These are phyloP conservation scores for Lactarius evosmus DNA, from an alignment of 768 basidiomycete species.

Conservation along the genomic window DNA sequence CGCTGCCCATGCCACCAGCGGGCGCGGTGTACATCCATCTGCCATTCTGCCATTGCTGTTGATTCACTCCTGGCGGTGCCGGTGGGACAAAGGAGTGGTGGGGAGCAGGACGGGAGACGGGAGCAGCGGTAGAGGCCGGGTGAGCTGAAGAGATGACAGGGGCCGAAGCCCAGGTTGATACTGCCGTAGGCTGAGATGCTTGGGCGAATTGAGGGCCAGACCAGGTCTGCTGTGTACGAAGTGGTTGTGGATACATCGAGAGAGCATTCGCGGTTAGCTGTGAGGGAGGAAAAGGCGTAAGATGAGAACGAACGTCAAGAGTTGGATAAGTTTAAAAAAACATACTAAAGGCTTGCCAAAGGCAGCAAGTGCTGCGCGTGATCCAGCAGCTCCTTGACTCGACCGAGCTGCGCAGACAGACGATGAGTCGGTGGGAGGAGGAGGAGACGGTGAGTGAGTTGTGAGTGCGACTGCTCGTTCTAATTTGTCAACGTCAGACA, in stretches of 20 bases:
- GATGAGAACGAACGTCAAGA: neutral
- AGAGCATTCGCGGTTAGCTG: slow-evolving; percentile 20
- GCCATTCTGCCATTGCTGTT: slow-evolving; percentile 28
- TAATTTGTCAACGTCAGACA: neutral
- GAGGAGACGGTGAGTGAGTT: neutral
- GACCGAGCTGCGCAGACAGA: neutral
- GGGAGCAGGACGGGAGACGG: neutral
- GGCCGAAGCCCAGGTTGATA: slow-evolving; percentile 26
- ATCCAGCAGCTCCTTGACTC: neutral
- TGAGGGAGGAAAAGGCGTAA: slow-evolving; percentile 9
- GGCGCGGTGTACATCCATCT: slow-evolving; percentile 25
- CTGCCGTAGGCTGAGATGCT: slow-evolving; percentile 4
- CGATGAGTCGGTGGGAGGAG: neutral
- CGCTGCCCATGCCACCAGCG: neutral
- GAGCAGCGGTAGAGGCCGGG: neutral
- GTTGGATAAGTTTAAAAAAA: neutral
- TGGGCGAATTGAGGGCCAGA: slow-evolving; percentile 18
- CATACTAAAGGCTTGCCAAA: neutral
- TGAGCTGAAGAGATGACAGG: slow-evolving; percentile 15
- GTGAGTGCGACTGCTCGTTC: neutral
- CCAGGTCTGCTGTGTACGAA: slow-evolving; percentile 22
- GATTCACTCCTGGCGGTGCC: slow-evolving; percentile 27
- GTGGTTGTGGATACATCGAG: slow-evolving; percentile 25
- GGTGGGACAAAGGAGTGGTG: slow-evolving; percentile 24
- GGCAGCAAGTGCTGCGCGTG: neutral